phyloP scores from a whole-genome alignment of 495 filamentous ascomycete species.

The Amphirosellinia nigrospora region DNA sequence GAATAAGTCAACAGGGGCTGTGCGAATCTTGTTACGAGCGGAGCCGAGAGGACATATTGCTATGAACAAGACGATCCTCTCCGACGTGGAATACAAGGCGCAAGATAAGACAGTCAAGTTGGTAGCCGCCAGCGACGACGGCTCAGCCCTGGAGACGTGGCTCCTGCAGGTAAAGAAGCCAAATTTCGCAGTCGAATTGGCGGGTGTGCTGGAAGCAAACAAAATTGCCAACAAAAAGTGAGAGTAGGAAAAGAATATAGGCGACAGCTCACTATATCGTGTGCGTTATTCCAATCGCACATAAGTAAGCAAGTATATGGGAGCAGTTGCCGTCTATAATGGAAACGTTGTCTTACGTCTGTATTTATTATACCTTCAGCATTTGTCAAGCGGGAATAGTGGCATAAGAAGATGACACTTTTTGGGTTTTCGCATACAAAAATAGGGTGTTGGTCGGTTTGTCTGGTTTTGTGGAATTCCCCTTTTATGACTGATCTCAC shows the following conservation, averaged over 20 bases:
- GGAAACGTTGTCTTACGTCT: not conserved
- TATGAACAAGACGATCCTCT: conserved; percentile 68
- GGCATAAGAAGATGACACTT: not conserved
- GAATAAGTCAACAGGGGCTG: conserved; percentile 64
- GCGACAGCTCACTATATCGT: not conserved
- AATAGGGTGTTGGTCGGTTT: conserved; percentile 13
- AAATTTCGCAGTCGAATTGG: conserved; percentile 51
- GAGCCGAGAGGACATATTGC: conserved; percentile 73
- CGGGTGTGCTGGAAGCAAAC: conserved; percentile 53
- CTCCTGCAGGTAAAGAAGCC: conserved; percentile 66
- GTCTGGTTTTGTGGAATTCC: not conserved
- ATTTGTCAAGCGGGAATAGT: conserved; percentile 18
- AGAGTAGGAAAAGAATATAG: not conserved
- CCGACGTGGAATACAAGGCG: conserved; percentile 61
- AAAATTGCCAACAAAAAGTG: conserved; percentile 55
- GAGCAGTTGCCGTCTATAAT: not conserved
- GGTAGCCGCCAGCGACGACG: conserved; percentile 56
- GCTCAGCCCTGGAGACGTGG: conserved; percentile 64
- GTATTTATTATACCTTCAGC: conserved; percentile 19
- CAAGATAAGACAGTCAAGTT: conserved; percentile 63
- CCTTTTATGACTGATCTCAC: not conserved
- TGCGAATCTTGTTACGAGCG: conserved; percentile 69
- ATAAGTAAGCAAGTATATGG: not conserved
- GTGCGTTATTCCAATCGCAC: not conserved
- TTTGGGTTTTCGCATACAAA: conserved; percentile 15